Base-by-base conservation (phyloP, 176 grass and related monocot species). In the Musa schizocarpa region DNA sequence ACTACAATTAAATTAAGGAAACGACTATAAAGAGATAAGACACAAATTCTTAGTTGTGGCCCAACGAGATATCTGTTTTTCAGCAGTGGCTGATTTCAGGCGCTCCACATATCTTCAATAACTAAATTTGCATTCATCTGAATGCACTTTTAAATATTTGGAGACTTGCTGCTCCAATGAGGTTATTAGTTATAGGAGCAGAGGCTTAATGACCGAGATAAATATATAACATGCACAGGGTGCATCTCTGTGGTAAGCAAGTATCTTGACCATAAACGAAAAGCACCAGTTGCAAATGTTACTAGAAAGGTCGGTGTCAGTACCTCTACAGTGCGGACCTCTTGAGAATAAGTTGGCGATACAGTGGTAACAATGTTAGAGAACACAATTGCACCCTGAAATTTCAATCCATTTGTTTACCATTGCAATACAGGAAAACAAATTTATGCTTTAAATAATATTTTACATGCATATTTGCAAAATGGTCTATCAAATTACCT, bases 331-430 rank as follows among this genome's bases (percentile, higher is more conserved):
- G 85, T 89, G 75, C 80, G 82, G 70, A 93, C 90, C 77, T 98
- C 94, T 81, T 83, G 88, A 87, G 94, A 88, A 93, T 98, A 98
- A 71, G 88, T 93, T 77, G 94, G 90, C 69, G 94, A 98, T 53
- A 98, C 94, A 75, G 90, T 93, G 74, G 94, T 98, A 54, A 98
- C 94, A 83, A 98, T 85, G 82, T 98, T 98, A 66, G 94, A 98
- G 86, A 89, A 98, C 56, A 98, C 88, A 86, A 98, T 81, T 83
- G 84, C 94, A 54, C 94, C 94, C 94, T 98, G 83, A 65, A 71
- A 80, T 19, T 64, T 72, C 49, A 29, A 52, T 26, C 1, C 63
- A 63, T 80, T 27, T 1, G 52, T 64, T 80, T 51, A 64, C 8
- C 19, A 77, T 16, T 50, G 17, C 17, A 65, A 65, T 17, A 65